Conservation (phyloP, 306 rosid species). For the Cicer bijugum region DNA sequence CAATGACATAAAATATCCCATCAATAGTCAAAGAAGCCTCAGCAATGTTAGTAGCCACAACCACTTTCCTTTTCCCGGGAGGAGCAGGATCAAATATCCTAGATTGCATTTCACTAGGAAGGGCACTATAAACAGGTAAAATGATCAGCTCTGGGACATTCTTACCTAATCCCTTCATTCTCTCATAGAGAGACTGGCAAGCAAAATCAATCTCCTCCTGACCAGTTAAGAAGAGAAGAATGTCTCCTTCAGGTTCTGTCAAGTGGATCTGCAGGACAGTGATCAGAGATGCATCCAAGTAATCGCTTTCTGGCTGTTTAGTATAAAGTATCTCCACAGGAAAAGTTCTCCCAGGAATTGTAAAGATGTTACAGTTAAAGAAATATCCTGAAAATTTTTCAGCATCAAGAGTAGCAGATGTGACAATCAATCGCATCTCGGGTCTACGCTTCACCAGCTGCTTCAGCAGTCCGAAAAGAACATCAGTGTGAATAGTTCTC, state of each 20-base stretch:
- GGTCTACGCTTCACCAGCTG: slow-evolving; percentile 77
- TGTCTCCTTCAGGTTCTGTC: slow-evolving; percentile 89
- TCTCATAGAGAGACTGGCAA: slow-evolving; percentile 84
- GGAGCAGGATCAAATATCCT: slow-evolving; percentile 90
- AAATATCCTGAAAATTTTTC: slow-evolving; percentile 89
- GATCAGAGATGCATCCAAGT: slow-evolving; percentile 74
- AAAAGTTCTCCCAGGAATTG: slow-evolving; percentile 86
- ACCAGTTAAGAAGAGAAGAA: slow-evolving; percentile 92
- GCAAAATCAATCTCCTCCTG: slow-evolving; percentile 94
- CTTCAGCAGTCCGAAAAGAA: slow-evolving; percentile 85
- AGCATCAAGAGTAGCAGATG: slow-evolving; percentile 90
- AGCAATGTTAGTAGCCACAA: slow-evolving; percentile 92
- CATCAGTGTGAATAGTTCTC: slow-evolving; percentile 81
- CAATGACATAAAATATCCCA: slow-evolving; percentile 82
- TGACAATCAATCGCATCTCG: slow-evolving; percentile 77
- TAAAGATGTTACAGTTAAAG: slow-evolving; percentile 75
- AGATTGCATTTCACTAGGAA: slow-evolving; percentile 86
- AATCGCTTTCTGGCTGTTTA: slow-evolving; percentile 87
- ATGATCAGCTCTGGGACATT: slow-evolving; percentile 78
- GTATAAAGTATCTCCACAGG: slow-evolving; percentile 83
- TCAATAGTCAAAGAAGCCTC: slow-evolving; percentile 92
- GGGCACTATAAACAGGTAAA: slow-evolving; percentile 84
- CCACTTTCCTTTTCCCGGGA: slow-evolving; percentile 86
- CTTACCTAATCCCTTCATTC: slow-evolving; percentile 81
- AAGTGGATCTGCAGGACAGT: slow-evolving; percentile 86